Evolutionary conservation across 306 rosid genomes (phyloP).

Genomic region (Cucumis melo): DNA sequence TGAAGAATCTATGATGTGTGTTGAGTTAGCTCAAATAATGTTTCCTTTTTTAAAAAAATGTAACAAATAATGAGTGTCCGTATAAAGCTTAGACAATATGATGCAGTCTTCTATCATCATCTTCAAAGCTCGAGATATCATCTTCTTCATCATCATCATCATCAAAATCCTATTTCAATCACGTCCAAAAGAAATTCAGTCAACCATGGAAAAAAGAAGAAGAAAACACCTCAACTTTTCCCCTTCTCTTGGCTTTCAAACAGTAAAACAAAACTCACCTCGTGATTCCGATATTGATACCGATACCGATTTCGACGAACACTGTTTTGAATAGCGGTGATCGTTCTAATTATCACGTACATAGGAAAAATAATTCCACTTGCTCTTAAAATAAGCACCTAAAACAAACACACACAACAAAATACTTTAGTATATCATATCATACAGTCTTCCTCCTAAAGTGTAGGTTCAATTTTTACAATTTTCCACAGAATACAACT

Average conservation of each 20-base stretch:
- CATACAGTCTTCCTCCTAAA: too few relatives aligned
- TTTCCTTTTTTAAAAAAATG: neutral
- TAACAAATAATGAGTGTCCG: conserved; percentile 5
- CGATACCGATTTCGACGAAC: conserved; percentile 10
- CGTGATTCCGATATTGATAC: neutral
- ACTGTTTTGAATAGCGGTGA: conserved; percentile 39
- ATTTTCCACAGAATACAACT: neutral
- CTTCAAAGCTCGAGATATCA: conserved; percentile 23
- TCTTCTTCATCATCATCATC: conserved; percentile 32
- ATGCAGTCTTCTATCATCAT: conserved; percentile 18
- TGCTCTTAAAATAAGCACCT: conserved; percentile 42
- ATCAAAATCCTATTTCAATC: conserved; percentile 24
- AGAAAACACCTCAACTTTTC: neutral
- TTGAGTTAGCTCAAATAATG: conserved; percentile 23
- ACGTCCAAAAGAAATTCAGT: neutral
- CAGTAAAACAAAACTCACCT: neutral
- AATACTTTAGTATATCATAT: too few relatives aligned
- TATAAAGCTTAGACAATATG: conserved; percentile 12
- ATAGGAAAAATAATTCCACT: conserved; percentile 78
- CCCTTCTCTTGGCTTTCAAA: neutral
- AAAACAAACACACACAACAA: neutral
- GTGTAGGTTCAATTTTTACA: too few relatives aligned
- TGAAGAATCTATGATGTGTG: conserved; percentile 17
- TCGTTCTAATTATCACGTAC: conserved; percentile 38
- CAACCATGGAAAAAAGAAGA: neutral